Evolutionary conservation across 225 moss, liverwort and hornwort genomes (phyloP), one percentile per base, ranked within the genome.

Genomic region (Physcomitrium patens): DNA sequence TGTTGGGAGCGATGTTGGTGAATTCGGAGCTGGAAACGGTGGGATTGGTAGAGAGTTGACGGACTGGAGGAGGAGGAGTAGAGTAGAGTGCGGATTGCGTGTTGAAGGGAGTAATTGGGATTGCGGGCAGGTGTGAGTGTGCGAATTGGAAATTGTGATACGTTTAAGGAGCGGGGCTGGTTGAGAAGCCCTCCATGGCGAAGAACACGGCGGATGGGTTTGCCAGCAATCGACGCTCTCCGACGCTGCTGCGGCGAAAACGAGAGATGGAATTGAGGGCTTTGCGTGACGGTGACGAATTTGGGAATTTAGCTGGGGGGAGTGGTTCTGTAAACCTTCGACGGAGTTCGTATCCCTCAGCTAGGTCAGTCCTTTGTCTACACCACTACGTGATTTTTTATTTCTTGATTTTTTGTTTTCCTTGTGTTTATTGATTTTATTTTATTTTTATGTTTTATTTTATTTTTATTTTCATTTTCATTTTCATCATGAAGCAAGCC

Each of bases 151-250:
- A 26, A 45, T 47, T 61, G 54, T 27, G 1, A 5, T 61, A 17
- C 12, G 51, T 26, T 14, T 46, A 58, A 56, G 63, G 20, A 43
- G 7, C 2, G 71, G 46, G 57, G 64, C 55, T 55, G 9, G 63
- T 16, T 49, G 67, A 57, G 48, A 63, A 63, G 61, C 43, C 13
- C 12, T 2, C n/a, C n/a, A 86, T 86, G 86, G 83, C 80, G 77
- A 64, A 75, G 57, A 86, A 77, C 15, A 75, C 45, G 68, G 77
- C 80, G 14, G 67, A 83, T 75, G 80, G 80, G 31, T 86, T 86
- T 24, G 46, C 67, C 19, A 86, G 86, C 71, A 86, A 86, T 51
- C 86, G 86, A 60, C 86, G 86, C 51, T 83, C 86, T 16, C 86
- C 86, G 67, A 67, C 86, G 67, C 11, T 71, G 71, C 3, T 79